Percentiles rank a stretch among this genome's conserved stretches.
phyloP scores from a whole-genome alignment of 768 basidiomycete genomes.

The Tylopilus vinaceipallidus region DNA sequence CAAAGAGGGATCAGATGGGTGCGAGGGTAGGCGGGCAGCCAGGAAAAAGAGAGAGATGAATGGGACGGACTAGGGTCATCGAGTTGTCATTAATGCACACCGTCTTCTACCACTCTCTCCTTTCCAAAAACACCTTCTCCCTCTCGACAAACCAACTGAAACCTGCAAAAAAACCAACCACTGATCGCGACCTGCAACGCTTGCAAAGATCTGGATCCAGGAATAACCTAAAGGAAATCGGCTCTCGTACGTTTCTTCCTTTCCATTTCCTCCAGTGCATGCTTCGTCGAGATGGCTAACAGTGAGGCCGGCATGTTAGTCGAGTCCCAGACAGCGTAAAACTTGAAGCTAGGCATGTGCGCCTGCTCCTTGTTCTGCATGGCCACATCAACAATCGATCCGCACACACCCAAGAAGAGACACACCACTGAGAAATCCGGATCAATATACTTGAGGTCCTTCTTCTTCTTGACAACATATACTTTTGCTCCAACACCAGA shows the following conservation, averaged over 20 bases:
- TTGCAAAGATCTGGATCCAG: conserved; percentile 28
- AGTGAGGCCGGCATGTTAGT: conserved; percentile 21
- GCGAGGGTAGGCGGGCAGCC: conserved; percentile 15
- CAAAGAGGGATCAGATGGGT: conserved; percentile 29
- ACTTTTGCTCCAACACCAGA: conserved; percentile 57
- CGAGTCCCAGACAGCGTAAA: conserved; percentile 50
- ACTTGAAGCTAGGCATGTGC: conserved; percentile 61
- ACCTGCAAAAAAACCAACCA: conserved; percentile 31
- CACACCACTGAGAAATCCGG: conserved; percentile 77
- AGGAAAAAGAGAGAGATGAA: conserved; percentile 28
- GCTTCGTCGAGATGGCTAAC: conserved; percentile 30
- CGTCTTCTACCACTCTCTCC: not conserved
- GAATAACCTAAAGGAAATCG: conserved; percentile 60
- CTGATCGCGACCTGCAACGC: conserved; percentile 29
- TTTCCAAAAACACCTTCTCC: not conserved
- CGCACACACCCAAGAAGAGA: conserved; percentile 4
- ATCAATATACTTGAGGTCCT: conserved; percentile 70
- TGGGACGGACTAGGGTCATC: conserved; percentile 35
- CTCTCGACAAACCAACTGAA: conserved; percentile 22
- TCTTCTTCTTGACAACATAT: conserved; percentile 74
- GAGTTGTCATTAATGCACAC: conserved; percentile 29
- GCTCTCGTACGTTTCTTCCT: conserved; percentile 86
- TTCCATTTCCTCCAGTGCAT: conserved; percentile 53
- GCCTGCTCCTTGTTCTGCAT: conserved; percentile 65
- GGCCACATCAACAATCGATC: not conserved